These are phyloP conservation scores for Ephemerocybe angulata DNA, from an alignment of 768 basidiomycete genomes.

Conservation along the genomic window DNA sequence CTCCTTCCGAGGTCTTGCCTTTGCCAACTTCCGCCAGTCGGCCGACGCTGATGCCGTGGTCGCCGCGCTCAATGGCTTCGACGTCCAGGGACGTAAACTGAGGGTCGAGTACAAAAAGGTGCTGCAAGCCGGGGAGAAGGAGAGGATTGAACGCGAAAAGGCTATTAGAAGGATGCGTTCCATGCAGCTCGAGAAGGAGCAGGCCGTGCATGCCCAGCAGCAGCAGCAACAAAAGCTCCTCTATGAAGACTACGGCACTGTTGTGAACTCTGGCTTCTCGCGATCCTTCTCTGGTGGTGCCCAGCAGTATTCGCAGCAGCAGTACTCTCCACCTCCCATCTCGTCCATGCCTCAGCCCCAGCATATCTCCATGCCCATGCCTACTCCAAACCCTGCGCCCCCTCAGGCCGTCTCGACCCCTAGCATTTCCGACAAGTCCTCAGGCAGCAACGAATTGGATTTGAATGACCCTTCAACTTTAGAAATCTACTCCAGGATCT, in stretches of 20 bases:
- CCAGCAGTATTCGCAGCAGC: conserved; percentile 37
- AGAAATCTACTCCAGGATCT: conserved; percentile 94
- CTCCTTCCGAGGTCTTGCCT: conserved; percentile 94
- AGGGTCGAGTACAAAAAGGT: conserved; percentile 99
- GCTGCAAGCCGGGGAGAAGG: conserved; percentile 98
- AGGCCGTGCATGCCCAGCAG: conserved; percentile 7
- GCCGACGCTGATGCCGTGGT: conserved; percentile 94
- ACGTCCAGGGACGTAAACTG: conserved; percentile 93
- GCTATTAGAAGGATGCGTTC: conserved; percentile 96
- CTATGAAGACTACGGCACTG: conserved; percentile 75
- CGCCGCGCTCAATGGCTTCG: conserved; percentile 92
- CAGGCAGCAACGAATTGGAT: conserved; percentile 69
- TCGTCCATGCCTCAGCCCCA: conserved; percentile 43
- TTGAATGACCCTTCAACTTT: conserved; percentile 93
- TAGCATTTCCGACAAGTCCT: conserved; percentile 61
- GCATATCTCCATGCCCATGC: conserved; percentile 40
- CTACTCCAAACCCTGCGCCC: conserved; percentile 49
- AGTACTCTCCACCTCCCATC: conserved; percentile 67
- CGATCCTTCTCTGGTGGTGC: conserved; percentile 68
- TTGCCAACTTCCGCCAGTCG: conserved; percentile 94
- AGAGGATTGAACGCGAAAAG: conserved; percentile 97
- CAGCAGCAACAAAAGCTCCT: conserved; percentile 51
- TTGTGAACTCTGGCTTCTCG: conserved; percentile 59
- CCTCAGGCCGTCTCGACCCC: conserved; percentile 56
- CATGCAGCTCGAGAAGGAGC: conserved; percentile 91